A percentile compares a stretch with the other conserved stretches of the same genome.
Conservation (phyloP, 306 rosid genomes). For the Mimosa bimucronata region DNA sequence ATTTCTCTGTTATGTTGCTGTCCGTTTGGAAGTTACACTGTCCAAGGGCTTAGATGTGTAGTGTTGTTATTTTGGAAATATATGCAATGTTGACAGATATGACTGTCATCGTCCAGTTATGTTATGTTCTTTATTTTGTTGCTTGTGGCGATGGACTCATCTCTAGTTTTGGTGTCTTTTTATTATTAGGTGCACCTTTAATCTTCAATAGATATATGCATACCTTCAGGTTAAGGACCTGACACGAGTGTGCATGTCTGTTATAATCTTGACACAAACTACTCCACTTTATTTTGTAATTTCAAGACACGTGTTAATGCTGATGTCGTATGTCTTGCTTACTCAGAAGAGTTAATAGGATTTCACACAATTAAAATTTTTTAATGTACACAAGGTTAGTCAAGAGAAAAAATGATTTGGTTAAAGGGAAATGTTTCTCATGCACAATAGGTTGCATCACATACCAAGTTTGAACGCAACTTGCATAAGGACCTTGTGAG, state of each 20-base stretch:
- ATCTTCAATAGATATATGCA: not conserved
- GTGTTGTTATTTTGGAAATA: conserved; percentile 24
- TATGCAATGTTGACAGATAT: not conserved
- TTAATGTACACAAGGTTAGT: not conserved
- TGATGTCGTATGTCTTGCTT: conserved; percentile 19
- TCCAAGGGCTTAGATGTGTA: conserved; percentile 7
- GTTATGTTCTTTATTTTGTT: not conserved
- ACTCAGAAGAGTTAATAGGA: not conserved
- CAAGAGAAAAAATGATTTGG: not conserved
- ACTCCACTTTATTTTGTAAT: not conserved
- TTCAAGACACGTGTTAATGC: not conserved
- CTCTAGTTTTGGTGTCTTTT: not conserved
- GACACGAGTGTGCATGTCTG: not conserved
- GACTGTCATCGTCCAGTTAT: not conserved
- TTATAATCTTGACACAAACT: not conserved
- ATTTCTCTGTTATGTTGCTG: conserved; percentile 3
- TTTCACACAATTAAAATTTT: not conserved
- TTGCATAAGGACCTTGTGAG: conserved; percentile 7
- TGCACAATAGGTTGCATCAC: not conserved
- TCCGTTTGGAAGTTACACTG: conserved; percentile 5
- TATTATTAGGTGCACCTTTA: not conserved
- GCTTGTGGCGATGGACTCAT: not conserved
- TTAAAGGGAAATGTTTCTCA: not conserved
- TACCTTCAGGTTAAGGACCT: not conserved
- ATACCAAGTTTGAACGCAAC: too few species aligned